phyloP scores from a whole-genome alignment of 2,329 filamentous ascomycete species.

The Microdochium bolleyi region DNA sequence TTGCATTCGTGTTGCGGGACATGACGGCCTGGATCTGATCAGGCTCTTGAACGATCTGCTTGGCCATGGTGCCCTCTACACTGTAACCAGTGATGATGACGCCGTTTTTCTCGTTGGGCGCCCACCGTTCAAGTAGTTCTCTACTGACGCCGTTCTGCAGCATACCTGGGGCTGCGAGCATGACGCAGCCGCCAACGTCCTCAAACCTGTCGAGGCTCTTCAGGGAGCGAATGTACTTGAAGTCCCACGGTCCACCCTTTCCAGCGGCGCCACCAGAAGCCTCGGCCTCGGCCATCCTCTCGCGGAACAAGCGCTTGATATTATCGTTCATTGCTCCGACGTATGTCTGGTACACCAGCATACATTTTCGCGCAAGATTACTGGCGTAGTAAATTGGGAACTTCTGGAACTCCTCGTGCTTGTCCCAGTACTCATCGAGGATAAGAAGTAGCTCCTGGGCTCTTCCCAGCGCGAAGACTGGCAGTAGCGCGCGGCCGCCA shows the following conservation, averaged over 20 bases:
- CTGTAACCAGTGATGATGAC: slow-evolving; percentile 98
- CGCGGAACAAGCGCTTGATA: slow-evolving; percentile 90
- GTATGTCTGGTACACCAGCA: slow-evolving; percentile 98
- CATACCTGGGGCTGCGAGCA: slow-evolving; percentile 98
- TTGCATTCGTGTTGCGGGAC: slow-evolving; percentile 60
- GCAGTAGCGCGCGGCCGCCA: slow-evolving; percentile 86
- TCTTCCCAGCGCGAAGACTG: slow-evolving; percentile 88
- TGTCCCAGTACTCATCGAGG: slow-evolving; percentile 92
- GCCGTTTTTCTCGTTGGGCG: slow-evolving; percentile 93
- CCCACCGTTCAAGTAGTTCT: slow-evolving; percentile 90
- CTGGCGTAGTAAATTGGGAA: slow-evolving; percentile 97
- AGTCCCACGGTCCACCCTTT: slow-evolving; percentile 91
- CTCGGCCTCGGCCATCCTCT: slow-evolving; percentile 86
- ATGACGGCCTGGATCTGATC: slow-evolving; percentile 94
- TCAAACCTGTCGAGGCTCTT: slow-evolving; percentile 94
- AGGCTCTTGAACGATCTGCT: slow-evolving; percentile 89
- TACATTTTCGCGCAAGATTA: slow-evolving; percentile 90
- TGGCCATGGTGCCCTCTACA: slow-evolving; percentile 97
- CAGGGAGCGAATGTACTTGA: slow-evolving; percentile 84
- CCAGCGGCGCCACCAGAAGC: slow-evolving; percentile 65
- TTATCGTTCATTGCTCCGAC: slow-evolving; percentile 99
- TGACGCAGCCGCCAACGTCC: slow-evolving; percentile 90
- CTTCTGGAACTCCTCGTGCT: slow-evolving; percentile 80
- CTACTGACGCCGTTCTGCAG: slow-evolving; percentile 92
- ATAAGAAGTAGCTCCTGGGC: slow-evolving; percentile 93